These are phyloP conservation scores for Vanilla planifolia DNA, from an alignment of 106 monocot species.

Conservation along the genomic window DNA sequence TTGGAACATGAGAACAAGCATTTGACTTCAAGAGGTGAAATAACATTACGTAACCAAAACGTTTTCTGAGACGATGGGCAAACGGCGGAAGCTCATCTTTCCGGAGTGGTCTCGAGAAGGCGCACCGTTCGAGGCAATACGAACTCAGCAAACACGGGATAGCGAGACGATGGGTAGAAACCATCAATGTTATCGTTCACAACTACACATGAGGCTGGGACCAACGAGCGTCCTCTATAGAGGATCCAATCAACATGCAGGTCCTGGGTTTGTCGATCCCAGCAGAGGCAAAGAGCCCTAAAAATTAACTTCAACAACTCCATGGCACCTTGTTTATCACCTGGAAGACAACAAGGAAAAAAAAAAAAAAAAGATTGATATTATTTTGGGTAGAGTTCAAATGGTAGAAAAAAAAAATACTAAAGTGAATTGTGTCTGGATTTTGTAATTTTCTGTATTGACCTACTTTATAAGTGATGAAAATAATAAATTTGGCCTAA, in stretches of 20 bases:
- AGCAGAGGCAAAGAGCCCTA: conserved; percentile 88
- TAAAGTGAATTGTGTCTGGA: too few relatives aligned
- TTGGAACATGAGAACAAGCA: too few relatives aligned
- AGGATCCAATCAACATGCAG: conserved; percentile 90
- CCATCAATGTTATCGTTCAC: conserved; percentile 89
- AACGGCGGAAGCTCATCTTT: not conserved
- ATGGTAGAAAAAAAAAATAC: too few relatives aligned
- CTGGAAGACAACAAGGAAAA: conserved; percentile 20
- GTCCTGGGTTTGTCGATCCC: conserved; percentile 98
- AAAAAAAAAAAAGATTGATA: not conserved
- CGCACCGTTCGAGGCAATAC: conserved; percentile 61
- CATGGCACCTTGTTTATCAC: conserved; percentile 71
- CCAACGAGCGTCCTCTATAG: conserved; percentile 68
- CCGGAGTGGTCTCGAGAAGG: conserved; percentile 24
- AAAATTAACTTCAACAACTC: conserved; percentile 88
- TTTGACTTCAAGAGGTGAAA: too few relatives aligned
- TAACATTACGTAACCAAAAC: too few relatives aligned
- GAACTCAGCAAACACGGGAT: conserved; percentile 73
- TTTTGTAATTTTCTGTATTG: too few relatives aligned
- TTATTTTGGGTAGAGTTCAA: not conserved
- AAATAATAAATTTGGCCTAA: too few relatives aligned
- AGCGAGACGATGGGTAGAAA: conserved; percentile 88
- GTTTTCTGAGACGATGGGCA: not conserved
- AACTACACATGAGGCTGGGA: conserved; percentile 81
- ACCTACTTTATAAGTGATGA: too few relatives aligned